Conservation (phyloP, 2,329 filamentous ascomycete genomes). For the Aureobasidium sp. region DNA sequence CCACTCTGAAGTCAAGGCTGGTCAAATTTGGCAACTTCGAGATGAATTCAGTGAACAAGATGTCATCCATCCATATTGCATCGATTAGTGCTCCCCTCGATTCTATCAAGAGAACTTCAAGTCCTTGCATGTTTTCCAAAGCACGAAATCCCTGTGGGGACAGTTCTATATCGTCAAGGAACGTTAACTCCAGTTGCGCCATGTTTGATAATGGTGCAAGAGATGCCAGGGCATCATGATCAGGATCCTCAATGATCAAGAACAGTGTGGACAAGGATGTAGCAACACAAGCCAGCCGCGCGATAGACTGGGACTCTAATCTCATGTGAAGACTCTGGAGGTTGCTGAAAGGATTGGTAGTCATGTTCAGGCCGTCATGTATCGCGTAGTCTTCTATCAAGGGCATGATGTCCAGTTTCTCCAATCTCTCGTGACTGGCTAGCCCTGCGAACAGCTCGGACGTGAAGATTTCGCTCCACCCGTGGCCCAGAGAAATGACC, state of each 20-base stretch:
- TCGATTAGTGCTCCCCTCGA: not conserved
- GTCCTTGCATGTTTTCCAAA: not conserved
- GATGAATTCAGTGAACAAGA: not conserved
- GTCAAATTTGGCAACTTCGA: not conserved
- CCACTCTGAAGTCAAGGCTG: not conserved
- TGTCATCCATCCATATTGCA: not conserved
- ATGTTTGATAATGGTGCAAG: not conserved
- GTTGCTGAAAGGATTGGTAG: not conserved
- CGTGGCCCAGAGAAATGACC: not conserved
- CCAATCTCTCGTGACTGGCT: not conserved
- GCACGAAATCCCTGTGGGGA: not conserved
- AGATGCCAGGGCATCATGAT: not conserved
- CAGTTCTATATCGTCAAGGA: not conserved
- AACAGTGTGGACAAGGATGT: not conserved
- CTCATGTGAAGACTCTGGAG: not conserved
- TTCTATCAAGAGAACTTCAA: not conserved
- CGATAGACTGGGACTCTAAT: not conserved
- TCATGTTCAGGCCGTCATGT: not conserved
- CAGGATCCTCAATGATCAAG: not conserved
- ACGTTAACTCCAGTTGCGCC: not conserved
- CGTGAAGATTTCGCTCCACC: not conserved
- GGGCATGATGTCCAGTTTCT: not conserved
- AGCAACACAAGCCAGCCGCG: not conserved
- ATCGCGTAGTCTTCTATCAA: not conserved
- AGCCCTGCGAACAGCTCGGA: not conserved